phyloP scores from a whole-genome alignment of 805 yeast genomes.

The Candida tibetensis region DNA sequence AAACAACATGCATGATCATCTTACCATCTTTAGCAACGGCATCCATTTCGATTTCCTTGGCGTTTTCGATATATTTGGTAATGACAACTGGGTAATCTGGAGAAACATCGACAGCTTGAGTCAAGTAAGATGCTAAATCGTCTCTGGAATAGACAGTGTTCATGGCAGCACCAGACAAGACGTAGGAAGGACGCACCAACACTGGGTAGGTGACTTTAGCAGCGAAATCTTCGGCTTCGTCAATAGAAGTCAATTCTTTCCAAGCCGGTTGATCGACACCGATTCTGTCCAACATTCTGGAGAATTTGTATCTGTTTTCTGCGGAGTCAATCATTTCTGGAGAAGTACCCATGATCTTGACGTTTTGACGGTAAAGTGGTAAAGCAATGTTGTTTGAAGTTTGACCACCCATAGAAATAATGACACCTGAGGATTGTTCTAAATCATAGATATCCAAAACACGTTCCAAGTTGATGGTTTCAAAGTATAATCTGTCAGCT shows the following conservation, averaged over 20 bases:
- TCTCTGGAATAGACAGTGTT: constrained; percentile 89
- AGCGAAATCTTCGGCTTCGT: constrained; percentile 91
- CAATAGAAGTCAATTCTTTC: constrained; percentile 93
- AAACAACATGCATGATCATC: constrained; percentile 93
- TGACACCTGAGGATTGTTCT: constrained; percentile 87
- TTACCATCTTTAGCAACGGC: constrained; percentile 96
- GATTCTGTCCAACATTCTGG: constrained; percentile 93
- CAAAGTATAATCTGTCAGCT: constrained; percentile 94
- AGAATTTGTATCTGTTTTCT: constrained; percentile 95
- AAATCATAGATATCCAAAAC: constrained; percentile 92
- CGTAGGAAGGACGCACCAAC: constrained; percentile 95
- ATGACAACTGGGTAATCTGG: constrained; percentile 98
- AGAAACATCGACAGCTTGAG: constrained; percentile 95
- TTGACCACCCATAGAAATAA: constrained; percentile 98
- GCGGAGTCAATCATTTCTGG: constrained; percentile 99
- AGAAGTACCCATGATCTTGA: constrained; percentile 92
- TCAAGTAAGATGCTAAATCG: constrained; percentile 81
- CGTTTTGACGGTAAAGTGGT: constrained; percentile 88
- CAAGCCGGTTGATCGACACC: constrained; percentile 99
- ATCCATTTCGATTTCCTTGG: constrained; percentile 98
- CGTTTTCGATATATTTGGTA: constrained; percentile 93
- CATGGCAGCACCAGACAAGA: constrained; percentile 98
- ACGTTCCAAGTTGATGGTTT: constrained; percentile 90
- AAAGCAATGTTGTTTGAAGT: constrained; percentile 95
- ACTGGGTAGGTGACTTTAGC: constrained; percentile 91